These are phyloP conservation scores for Saccharomyces uvarum DNA, from an alignment of 1,139 yeast genomes.

Conservation along the genomic window DNA sequence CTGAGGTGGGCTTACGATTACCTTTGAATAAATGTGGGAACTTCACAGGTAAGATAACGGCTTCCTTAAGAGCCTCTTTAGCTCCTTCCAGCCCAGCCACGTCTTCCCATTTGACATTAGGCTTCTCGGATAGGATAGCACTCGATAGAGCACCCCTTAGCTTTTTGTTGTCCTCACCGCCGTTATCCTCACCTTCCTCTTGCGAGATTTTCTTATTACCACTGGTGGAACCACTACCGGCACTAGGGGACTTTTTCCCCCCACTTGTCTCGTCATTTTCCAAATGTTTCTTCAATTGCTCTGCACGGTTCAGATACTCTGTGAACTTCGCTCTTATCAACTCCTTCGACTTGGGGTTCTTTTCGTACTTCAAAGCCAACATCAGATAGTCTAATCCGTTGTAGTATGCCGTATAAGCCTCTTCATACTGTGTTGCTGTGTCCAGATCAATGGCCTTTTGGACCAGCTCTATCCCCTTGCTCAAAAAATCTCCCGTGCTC, in stretches of 20 bases:
- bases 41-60: conserved; percentile 88
- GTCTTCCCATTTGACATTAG: conserved; percentile 91
- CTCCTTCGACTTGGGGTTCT: conserved; percentile 82
- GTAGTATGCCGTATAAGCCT: conserved; percentile 87
- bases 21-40: conserved; percentile 94
- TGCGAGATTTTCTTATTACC: conserved; percentile 30
- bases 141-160: conserved; percentile 87
- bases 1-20: conserved; percentile 86
- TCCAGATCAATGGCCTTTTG: conserved; percentile 95
- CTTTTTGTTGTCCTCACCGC: conserved; percentile 69
- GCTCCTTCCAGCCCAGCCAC: conserved; percentile 94
- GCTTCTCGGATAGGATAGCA: conserved; percentile 85
- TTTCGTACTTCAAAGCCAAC: conserved; percentile 94
- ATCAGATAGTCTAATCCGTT: conserved; percentile 90
- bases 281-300: conserved; percentile 83
- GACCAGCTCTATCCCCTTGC: conserved; percentile 88
- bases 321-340: conserved; percentile 81
- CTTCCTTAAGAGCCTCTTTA: conserved; percentile 93
- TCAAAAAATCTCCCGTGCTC: conserved; percentile 73
- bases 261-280: conserved; percentile 47
- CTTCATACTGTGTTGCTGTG: conserved; percentile 82
- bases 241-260: conserved; percentile 33
- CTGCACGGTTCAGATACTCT: conserved; percentile 89
- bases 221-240: conserved; percentile 18
- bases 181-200: conserved; percentile 52